Evolutionary conservation across 164 flowering plant genomes (phyloP).

Genomic region (Vitis riparia): DNA sequence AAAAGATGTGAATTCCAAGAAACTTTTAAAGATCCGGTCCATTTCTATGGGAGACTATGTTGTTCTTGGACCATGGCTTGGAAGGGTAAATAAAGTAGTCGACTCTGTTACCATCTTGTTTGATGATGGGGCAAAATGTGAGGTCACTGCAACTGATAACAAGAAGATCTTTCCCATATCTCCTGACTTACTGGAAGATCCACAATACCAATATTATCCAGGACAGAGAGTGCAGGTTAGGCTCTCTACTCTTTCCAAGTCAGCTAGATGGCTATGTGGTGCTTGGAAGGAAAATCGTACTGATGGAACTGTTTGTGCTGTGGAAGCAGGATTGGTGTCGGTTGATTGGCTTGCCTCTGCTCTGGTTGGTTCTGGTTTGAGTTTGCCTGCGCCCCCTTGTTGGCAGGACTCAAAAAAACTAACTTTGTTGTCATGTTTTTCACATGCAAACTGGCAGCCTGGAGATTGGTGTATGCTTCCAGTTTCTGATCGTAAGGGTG

Average conservation of each 20-base stretch:
- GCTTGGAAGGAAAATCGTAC: conserved; percentile 42
- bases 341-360: conserved; percentile 85
- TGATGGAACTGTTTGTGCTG: conserved; percentile 71
- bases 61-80: conserved; percentile 81
- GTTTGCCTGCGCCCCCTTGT: conserved; percentile 43
- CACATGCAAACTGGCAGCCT: conserved; percentile 82
- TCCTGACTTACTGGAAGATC: conserved; percentile 63
- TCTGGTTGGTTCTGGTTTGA: conserved; percentile 21
- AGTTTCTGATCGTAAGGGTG: conserved; percentile 14
- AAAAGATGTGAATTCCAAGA: conserved; percentile 54
- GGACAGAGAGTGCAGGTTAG: conserved; percentile 74
- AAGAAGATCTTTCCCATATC: conserved; percentile 54
- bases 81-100: conserved; percentile 64
- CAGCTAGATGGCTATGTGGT: conserved; percentile 75
- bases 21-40: conserved; percentile 57
- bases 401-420: conserved; percentile 53
- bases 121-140: conserved; percentile 84
- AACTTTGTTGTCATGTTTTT: conserved; percentile 60
- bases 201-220: conserved; percentile 71
- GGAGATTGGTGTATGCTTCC: conserved; percentile 91
- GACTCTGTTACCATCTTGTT: conserved; percentile 62
- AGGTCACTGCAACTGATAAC: conserved; percentile 41
- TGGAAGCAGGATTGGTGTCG: conserved; percentile 66
- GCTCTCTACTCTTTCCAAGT: conserved; percentile 32
- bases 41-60: conserved; percentile 75